phyloP scores from a whole-genome alignment of 179 eudicot species.

The Beta corolliflora region DNA sequence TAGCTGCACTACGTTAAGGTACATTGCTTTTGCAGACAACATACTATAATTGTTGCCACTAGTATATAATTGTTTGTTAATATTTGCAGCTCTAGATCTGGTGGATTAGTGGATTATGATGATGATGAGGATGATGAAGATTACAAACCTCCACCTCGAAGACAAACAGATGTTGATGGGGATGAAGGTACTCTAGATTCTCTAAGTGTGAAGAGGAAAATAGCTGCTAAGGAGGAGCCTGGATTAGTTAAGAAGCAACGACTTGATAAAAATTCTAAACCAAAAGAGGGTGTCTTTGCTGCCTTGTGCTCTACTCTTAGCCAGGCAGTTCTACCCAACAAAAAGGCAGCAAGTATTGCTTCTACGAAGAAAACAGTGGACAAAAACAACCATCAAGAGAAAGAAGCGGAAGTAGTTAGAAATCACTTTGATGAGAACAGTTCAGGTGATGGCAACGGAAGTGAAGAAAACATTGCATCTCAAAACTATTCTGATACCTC shows the following conservation, averaged over 20 bases:
- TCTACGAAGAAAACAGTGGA: conserved; percentile 37
- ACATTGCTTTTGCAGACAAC: conserved; percentile 14
- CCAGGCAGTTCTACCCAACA: conserved; percentile 63
- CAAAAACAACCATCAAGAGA: conserved; percentile 36
- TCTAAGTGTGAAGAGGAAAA: conserved; percentile 61
- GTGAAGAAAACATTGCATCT: conserved; percentile 40
- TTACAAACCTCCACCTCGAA: conserved; percentile 86
- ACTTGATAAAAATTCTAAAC: conserved; percentile 45
- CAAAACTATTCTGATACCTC: conserved; percentile 36
- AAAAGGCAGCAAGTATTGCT: conserved; percentile 45
- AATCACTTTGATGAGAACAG: conserved; percentile 33
- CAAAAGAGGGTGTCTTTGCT: conserved; percentile 74
- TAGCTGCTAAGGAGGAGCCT: conserved; percentile 54
- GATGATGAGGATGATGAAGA: conserved; percentile 94
- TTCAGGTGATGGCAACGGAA: conserved; percentile 19
- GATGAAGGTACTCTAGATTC: conserved; percentile 61
- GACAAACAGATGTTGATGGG: conserved; percentile 51
- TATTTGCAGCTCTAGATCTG: conserved; percentile 52
- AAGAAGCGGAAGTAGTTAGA: conserved; percentile 38
- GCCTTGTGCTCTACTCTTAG: conserved; percentile 71
- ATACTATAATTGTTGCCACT: not conserved
- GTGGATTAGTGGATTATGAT: conserved; percentile 92
- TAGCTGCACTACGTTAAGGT: conserved; percentile 54
- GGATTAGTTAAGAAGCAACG: conserved; percentile 62
- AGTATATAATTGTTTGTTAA: not conserved